Percentiles rank a stretch among this genome's conserved stretches.
These are phyloP conservation scores for Digitaria exilis DNA, from an alignment of 202 grass and related monocot genomes.

Conservation along the genomic window DNA sequence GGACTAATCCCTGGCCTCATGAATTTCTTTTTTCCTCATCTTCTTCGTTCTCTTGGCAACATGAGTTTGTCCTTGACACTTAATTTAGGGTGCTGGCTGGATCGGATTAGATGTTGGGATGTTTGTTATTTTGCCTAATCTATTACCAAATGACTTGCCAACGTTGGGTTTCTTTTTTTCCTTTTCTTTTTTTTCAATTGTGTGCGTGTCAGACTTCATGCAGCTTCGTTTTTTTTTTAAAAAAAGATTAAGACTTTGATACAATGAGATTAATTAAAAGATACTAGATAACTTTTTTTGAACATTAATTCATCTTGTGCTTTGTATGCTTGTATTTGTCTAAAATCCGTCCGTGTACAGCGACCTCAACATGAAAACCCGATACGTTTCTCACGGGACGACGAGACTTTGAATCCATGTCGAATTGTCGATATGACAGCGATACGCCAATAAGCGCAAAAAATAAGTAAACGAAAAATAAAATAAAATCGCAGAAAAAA, in stretches of 20 bases:
- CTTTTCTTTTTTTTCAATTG: background rate
- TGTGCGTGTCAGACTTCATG: background rate
- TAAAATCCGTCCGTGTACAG: background rate
- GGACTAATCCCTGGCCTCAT: slow-evolving; percentile 10
- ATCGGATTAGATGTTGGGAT: background rate
- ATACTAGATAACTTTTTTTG: background rate
- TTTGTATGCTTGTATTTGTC: slow-evolving; percentile 24
- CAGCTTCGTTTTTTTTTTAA: too few species aligned
- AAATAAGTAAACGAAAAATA: background rate
- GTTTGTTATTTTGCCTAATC: slow-evolving; percentile 35
- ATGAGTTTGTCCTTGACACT: slow-evolving; percentile 42
- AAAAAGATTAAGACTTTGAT: too few species aligned
- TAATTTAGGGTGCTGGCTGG: background rate
- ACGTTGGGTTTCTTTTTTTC: background rate
- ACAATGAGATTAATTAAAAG: background rate
- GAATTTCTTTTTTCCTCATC: background rate
- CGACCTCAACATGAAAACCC: slow-evolving; percentile 8
- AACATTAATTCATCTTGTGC: background rate
- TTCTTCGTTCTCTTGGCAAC: slow-evolving; percentile 39
- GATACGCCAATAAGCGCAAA: background rate
- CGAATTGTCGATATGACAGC: slow-evolving; percentile 16
- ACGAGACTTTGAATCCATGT: background rate
- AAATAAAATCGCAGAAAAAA: background rate
- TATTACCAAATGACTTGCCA: slow-evolving; percentile 37
- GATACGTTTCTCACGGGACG: slow-evolving; percentile 8